Evolutionary conservation across 768 basidiomycete species (phyloP).

Genomic region (Trametes maxima): DNA sequence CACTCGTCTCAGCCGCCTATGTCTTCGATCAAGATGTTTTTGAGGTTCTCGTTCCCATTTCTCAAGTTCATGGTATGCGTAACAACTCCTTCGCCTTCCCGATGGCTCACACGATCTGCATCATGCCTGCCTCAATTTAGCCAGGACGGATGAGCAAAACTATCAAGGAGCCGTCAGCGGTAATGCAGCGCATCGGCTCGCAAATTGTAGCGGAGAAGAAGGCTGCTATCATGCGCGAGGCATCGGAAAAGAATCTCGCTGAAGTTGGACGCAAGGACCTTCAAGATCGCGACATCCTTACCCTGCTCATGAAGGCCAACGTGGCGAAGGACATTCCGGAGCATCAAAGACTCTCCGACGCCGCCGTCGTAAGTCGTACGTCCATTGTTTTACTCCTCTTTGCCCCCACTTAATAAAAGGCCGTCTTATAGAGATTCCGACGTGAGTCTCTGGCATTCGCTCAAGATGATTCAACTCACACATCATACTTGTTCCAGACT

Average conservation of each 20-base stretch:
- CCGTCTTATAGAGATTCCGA: constrained; percentile 29
- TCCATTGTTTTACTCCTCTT: constrained; percentile 1
- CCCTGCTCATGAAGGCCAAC: constrained; percentile 64
- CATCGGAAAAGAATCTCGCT: constrained; percentile 29
- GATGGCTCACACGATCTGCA: neutral
- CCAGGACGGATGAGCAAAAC: neutral
- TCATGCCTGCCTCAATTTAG: neutral
- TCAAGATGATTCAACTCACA: neutral
- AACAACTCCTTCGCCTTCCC: neutral
- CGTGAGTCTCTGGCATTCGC: constrained; percentile 15
- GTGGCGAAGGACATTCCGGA: constrained; percentile 60
- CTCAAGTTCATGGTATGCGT: constrained; percentile 25
- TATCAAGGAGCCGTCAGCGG: constrained; percentile 9
- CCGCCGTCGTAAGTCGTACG: constrained; percentile 61
- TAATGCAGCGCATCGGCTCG: constrained; percentile 33
- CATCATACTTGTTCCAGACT: constrained; percentile 14
- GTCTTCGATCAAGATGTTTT: neutral
- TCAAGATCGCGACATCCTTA: constrained; percentile 56
- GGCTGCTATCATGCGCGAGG: constrained; percentile 3
- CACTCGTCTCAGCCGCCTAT: constrained; percentile 13
- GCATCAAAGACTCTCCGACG: constrained; percentile 57
- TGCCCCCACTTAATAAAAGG: no score
- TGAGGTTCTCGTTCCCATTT: constrained; percentile 19
- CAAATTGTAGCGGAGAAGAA: constrained; percentile 32
- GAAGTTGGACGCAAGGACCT: constrained; percentile 37